Evolutionary conservation across 768 basidiomycete genomes (phyloP), one percentile per base, ranked within the genome.

Genomic region (Podaxis rugospora): DNA sequence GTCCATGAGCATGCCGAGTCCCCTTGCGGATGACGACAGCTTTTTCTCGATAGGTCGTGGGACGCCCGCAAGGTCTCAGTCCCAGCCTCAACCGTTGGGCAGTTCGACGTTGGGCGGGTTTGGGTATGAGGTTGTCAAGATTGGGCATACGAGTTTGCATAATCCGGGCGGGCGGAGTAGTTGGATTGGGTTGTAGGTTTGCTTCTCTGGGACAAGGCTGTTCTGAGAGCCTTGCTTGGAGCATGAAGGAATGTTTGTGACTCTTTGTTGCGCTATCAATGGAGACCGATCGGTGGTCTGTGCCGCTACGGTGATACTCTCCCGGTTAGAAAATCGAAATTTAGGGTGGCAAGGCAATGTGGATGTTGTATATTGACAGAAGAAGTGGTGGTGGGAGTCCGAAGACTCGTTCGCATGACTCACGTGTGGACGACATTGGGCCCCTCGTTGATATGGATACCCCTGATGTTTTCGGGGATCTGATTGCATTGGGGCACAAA

Each of bases 141-240:
- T 99, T 70, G 93, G 95, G 4, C 95, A 98, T 75, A 95, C 94
- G 35, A 84, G 85, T 65, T 72, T 99, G 70, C 96, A 97, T 68
- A 99, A 98, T 74, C 86, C 95, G 0, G 84, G 85, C 1, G 96
- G 96, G 2, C 80, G 90, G 51, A 91, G 92, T 67, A 95, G 92
- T 68, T 98, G 92, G 92, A 95, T 97, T 60, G 96, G 96, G 18
- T 74, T 95, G 55, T 83, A 68, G 71, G 6, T 25, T 27, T 49
- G 25, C 14, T 23, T 49, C 21, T 25, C 11, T 13, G 47, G 13
- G 23, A 7, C 21, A 49, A 21, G 21, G 32, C 32, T 32, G 32
- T 32, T 32, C 32, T 32, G 32, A 49, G 47, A 23, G 23, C 18
- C 3, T 44, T 5, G 5, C 42, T 44, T 7, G 14, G n/a, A n/a